Base-by-base conservation (phyloP, 2,329 filamentous ascomycete genomes). In the Malbranchea zuffiana region DNA sequence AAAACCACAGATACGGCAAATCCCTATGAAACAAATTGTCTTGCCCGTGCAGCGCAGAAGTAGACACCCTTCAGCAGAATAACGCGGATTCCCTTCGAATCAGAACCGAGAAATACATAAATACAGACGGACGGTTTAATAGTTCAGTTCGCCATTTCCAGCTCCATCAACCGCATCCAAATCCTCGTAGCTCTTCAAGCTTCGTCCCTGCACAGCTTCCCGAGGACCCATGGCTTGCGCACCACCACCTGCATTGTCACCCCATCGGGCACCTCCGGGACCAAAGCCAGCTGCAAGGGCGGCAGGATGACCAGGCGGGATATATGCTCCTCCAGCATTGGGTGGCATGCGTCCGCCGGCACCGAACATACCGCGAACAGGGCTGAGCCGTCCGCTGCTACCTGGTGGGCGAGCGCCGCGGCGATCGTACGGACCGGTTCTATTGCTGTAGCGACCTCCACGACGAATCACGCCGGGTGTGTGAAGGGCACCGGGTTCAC, bases 111-210 rank as follows among this genome's bases (percentile, higher is more conserved):
- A n/a, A n/a, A n/a, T n/a, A n/a, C n/a, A n/a, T n/a, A n/a, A n/a
- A n/a, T n/a, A n/a, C n/a, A n/a, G n/a, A n/a, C n/a, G n/a, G n/a
- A n/a, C n/a, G n/a, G n/a, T n/a, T 41, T 71, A 96, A 56, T 96
- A 96, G 61, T 96, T 92, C 52, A 96, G 66, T 63, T 95, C 88
- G 18, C 83, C 82, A 26, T 80, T 77, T 26, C 80, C 83, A 23
- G 74, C 69, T 10, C 78, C 75, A 24, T 77, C 77, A 40, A 81
- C 80, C 30, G 92, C 88, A 63, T 98, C 90, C 16, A 98, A 68
- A 56, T 98, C 90, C 60, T 98, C 92, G 56, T 98, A 98, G 59
- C 85, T 95, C 71, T 93, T 94, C 47, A 98, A 65, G 43, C 83
- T 94, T 40, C 90, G 76, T 4, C 90, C 90, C 48, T 92, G 84